Evolutionary conservation across 768 basidiomycete species (phyloP).

Genomic region (Pulveroboletus sp.): DNA sequence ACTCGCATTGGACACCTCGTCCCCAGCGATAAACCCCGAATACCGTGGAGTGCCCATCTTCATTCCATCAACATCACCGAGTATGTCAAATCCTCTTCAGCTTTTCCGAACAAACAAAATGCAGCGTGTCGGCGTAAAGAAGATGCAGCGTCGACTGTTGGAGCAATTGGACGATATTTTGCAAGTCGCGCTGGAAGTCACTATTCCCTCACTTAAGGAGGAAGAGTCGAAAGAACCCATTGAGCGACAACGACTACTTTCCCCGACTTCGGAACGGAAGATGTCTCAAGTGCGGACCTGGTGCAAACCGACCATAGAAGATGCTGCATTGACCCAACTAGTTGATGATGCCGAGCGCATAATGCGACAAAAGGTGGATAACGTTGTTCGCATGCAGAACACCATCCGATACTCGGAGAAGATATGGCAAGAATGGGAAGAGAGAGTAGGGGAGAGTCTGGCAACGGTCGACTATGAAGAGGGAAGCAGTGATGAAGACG

Average conservation of each 20-base stretch:
- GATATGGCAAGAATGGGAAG: conserved; percentile 96
- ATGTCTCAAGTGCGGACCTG: conserved; percentile 82
- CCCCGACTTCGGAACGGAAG: conserved; percentile 85
- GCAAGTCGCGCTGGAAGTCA: conserved; percentile 73
- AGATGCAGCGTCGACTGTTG: conserved; percentile 74
- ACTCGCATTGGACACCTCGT: conserved; percentile 69
- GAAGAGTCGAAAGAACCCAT: conserved; percentile 91
- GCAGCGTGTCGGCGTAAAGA: conserved; percentile 78
- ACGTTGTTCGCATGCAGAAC: conserved; percentile 93
- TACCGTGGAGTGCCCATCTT: conserved; percentile 89
- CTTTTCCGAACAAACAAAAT: conserved; percentile 75
- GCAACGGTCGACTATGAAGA: conserved; percentile 57
- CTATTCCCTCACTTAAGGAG: conserved; percentile 86
- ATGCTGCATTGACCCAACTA: conserved; percentile 78
- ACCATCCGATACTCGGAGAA: conserved; percentile 97
- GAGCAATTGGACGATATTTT: conserved; percentile 88
- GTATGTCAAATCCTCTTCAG: conserved; percentile 72
- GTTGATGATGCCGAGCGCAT: conserved; percentile 86
- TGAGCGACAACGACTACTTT: conserved; percentile 86
- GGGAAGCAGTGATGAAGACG: conserved; percentile 44
- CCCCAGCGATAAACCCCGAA: conserved; percentile 65
- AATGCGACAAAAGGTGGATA: conserved; percentile 92
- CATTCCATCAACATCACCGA: conserved; percentile 67
- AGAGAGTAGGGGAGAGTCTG: conserved; percentile 71
- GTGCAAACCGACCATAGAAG: conserved; percentile 83